Percentiles rank a stretch among this genome's conserved stretches.
phyloP scores from a whole-genome alignment of 352 stramenopile genomes.

The Pythium brachiatum region DNA sequence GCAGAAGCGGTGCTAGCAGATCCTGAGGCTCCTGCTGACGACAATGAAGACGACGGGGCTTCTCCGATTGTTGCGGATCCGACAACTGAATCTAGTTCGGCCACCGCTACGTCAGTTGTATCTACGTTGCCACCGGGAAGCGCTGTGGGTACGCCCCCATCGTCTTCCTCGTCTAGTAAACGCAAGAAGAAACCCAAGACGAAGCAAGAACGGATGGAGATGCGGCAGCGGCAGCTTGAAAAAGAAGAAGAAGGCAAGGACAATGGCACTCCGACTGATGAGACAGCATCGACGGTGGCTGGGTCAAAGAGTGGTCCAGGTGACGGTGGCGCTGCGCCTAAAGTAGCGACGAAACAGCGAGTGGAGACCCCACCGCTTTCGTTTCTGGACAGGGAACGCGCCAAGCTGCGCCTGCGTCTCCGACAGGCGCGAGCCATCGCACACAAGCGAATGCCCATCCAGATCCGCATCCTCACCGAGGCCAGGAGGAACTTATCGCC shows the following conservation, averaged over 20 bases:
- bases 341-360: not conserved
- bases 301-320: not conserved
- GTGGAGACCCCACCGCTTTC: conserved; percentile 13
- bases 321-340: not conserved
- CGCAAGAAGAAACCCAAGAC: conserved; percentile 33
- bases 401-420: conserved; percentile 55
- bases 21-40: not conserved
- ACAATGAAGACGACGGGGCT: not conserved
- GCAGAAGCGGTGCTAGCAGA: not conserved
- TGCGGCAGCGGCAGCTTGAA: conserved; percentile 54
- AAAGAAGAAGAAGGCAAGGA: conserved; percentile 16
- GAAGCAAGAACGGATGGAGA: conserved; percentile 50
- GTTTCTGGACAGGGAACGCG: conserved; percentile 53
- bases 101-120: not conserved
- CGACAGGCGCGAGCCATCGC: conserved; percentile 48
- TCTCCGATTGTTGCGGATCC: not conserved
- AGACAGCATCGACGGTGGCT: not conserved
- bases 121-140: not conserved
- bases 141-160: not conserved
- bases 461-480: conserved; percentile 65
- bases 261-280: not conserved
- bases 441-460: conserved; percentile 57
- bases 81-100: not conserved
- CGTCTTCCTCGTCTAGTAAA: conserved; percentile 2
- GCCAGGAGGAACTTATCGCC: conserved; percentile 44